These are phyloP conservation scores for Peronosclerospora sorghi DNA, from an alignment of 352 stramenopile genomes.

Conservation along the genomic window DNA sequence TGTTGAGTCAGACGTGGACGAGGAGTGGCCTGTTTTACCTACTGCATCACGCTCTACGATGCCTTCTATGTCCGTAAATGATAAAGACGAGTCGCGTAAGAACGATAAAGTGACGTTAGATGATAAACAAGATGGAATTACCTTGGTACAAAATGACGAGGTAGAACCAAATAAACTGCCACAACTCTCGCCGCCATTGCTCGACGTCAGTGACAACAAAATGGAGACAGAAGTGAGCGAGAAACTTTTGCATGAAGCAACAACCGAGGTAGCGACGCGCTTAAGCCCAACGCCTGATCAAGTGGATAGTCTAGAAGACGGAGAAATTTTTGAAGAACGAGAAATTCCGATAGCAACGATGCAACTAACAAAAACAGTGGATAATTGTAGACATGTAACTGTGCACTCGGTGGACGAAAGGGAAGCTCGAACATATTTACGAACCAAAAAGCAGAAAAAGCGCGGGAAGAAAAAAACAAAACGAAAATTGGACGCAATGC, in stretches of 20 bases:
- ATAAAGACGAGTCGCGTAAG: conserved; percentile 1
- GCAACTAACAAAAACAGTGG: conserved; percentile 24
- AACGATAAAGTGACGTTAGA: conserved; percentile 6
- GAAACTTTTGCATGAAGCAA: conserved; percentile 18
- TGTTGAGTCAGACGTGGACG: conserved; percentile 52
- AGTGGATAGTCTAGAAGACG: conserved; percentile 40
- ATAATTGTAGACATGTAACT: conserved; percentile 8
- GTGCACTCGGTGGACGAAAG: conserved; percentile 1
- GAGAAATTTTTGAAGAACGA: conserved; percentile 66
- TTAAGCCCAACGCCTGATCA: neutral
- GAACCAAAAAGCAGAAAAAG: conserved; percentile 60
- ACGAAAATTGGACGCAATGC: conserved; percentile 53
- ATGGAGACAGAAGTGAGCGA: conserved; percentile 34
- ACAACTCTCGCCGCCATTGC: neutral
- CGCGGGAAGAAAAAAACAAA: conserved; percentile 69
- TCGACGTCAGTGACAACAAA: conserved; percentile 9
- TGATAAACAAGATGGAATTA: conserved; percentile 1
- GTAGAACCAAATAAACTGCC: conserved; percentile 1
- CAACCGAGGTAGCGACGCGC: neutral
- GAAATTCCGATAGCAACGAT: conserved; percentile 20
- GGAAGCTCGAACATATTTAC: conserved; percentile 7
- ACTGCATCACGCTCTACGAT: neutral
- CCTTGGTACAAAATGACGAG: neutral
- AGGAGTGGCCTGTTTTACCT: conserved; percentile 33
- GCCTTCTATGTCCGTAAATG: neutral